phyloP scores from a whole-genome alignment of 371 early-diverging fungal species.

The Agmasoma carcini region DNA sequence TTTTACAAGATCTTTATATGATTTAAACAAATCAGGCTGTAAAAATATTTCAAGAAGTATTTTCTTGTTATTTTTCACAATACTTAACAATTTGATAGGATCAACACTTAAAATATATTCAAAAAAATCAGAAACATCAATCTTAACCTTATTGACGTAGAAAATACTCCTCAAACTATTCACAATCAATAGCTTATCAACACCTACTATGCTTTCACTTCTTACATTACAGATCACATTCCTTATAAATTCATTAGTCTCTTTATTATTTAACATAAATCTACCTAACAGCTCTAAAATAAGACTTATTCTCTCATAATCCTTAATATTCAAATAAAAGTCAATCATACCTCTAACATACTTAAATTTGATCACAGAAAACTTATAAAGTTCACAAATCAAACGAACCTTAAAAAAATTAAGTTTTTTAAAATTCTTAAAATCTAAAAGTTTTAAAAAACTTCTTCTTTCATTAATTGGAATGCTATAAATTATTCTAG shows the following conservation, averaged over 20 bases:
- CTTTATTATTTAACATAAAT: neutral
- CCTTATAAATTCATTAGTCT: neutral
- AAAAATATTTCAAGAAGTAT: neutral
- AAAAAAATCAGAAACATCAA: constrained; percentile 3
- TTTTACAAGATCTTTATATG: neutral
- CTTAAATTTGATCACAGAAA: neutral
- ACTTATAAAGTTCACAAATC: constrained; percentile 8
- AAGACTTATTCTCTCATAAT: neutral
- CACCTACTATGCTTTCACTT: neutral
- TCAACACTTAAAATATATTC: neutral
- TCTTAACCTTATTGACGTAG: neutral
- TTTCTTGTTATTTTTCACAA: neutral
- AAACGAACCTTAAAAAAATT: neutral
- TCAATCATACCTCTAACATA: neutral
- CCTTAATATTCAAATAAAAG: neutral
- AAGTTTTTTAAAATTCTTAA: neutral
- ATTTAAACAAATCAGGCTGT: constrained; percentile 1
- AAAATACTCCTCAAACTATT: neutral
- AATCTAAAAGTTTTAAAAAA: neutral
- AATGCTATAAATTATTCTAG: constrained; percentile 1
- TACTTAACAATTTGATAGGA: neutral
- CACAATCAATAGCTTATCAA: neutral
- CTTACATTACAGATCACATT: neutral
- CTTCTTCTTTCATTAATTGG: neutral
- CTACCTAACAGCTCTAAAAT: neutral